A percentile compares a stretch with the other conserved stretches of the same genome.
These are phyloP conservation scores for Comarum palustre DNA, from an alignment of 306 rosid genomes.

Conservation along the genomic window DNA sequence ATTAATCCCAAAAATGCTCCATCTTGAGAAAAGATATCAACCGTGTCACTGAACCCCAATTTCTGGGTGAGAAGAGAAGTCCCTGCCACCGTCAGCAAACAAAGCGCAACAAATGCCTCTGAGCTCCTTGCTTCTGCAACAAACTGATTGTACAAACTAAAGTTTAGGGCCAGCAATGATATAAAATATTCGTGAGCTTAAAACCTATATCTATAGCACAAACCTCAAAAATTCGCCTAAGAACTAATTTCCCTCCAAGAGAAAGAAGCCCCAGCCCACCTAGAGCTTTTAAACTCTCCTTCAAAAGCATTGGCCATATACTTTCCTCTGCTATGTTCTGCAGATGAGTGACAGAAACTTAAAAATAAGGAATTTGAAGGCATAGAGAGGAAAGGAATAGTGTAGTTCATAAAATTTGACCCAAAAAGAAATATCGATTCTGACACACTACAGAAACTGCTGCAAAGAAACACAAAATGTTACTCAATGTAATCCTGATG, in stretches of 20 bases:
- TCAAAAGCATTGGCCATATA: constrained; percentile 89
- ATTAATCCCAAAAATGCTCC: constrained; percentile 5
- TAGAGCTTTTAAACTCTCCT: constrained; percentile 95
- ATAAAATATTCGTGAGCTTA: constrained; percentile 21
- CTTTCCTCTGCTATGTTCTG: constrained; percentile 75
- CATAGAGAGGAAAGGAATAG: background rate
- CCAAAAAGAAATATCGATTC: background rate
- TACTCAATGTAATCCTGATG: background rate
- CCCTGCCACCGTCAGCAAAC: constrained; percentile 93
- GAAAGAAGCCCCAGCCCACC: constrained; percentile 94
- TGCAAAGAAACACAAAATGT: background rate
- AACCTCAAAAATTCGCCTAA: constrained; percentile 96
- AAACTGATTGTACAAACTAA: constrained; percentile 62
- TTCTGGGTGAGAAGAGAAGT: constrained; percentile 87
- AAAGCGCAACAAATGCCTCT: constrained; percentile 98
- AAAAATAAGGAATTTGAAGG: background rate
- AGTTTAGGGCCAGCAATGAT: constrained; percentile 24
- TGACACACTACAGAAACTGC: background rate
- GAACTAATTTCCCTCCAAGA: constrained; percentile 85
- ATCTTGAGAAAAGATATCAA: constrained; percentile 31
- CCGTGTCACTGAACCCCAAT: constrained; percentile 99
- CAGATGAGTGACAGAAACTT: background rate
- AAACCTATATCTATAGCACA: constrained; percentile 19
- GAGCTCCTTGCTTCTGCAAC: constrained; percentile 99
- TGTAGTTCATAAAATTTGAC: background rate